A percentile compares a stretch with the other conserved stretches of the same genome.
Conservation (phyloP, 768 basidiomycete species). For the Suillus luteus region DNA sequence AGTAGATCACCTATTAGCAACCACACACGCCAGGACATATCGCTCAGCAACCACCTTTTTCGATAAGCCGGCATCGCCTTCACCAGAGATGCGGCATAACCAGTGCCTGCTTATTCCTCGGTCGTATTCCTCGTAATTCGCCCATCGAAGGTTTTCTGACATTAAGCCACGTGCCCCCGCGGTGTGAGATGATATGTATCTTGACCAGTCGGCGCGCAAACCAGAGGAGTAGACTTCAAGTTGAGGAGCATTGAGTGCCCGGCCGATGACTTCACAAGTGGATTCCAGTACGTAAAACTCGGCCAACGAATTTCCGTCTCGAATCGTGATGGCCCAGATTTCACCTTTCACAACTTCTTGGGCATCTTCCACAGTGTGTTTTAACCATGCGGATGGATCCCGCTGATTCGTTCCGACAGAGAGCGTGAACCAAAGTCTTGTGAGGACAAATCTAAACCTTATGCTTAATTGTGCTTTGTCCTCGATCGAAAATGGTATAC, state of each 20-base stretch:
- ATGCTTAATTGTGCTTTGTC: background rate
- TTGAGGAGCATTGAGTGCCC: slow-evolving; percentile 19
- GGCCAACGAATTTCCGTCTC: slow-evolving; percentile 25
- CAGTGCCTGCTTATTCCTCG: slow-evolving; percentile 69
- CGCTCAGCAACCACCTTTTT: slow-evolving; percentile 56
- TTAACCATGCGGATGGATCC: slow-evolving; percentile 37
- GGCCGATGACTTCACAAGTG: slow-evolving; percentile 75
- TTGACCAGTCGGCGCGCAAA: slow-evolving; percentile 67
- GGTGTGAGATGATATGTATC: slow-evolving; percentile 44
- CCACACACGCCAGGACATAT: slow-evolving; percentile 70
- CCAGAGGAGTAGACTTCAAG: slow-evolving; percentile 10
- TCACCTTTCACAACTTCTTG: slow-evolving; percentile 56
- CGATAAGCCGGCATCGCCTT: slow-evolving; percentile 42
- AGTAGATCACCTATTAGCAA: slow-evolving; percentile 62
- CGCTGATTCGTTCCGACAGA: slow-evolving; percentile 48
- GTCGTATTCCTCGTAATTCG: slow-evolving; percentile 70
- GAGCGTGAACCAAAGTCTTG: slow-evolving; percentile 61
- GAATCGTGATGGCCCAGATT: slow-evolving; percentile 57
- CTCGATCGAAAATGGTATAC: slow-evolving; percentile 34
- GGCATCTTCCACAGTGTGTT: slow-evolving; percentile 44
- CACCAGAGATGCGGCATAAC: slow-evolving; percentile 46
- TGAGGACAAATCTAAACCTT: slow-evolving; percentile 58
- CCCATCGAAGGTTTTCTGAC: slow-evolving; percentile 57
- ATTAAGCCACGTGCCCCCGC: slow-evolving; percentile 14
- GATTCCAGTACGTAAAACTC: slow-evolving; percentile 62